Percentiles rank a stretch among this genome's conserved stretches.
Conservation (phyloP, 2,329 filamentous ascomycete species). For the Colletotrichum sp. region DNA sequence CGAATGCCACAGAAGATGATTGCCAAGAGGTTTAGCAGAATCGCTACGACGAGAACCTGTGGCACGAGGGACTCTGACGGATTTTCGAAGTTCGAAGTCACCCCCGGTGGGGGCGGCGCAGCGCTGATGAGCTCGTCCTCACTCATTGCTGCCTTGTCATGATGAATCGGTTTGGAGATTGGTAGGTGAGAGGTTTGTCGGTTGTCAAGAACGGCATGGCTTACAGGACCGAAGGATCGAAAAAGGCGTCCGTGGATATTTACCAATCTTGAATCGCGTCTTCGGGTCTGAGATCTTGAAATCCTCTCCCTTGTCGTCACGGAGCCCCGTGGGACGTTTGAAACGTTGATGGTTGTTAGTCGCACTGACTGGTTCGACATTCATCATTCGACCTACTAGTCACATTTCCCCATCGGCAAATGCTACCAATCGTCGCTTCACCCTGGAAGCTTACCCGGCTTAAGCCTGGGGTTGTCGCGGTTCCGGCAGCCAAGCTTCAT, state of each 20-base stretch:
- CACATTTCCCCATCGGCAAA: neutral
- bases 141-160: slow-evolving; percentile 8
- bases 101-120: neutral
- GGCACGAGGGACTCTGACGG: slow-evolving; percentile 14
- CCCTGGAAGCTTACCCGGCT: neutral
- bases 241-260: neutral
- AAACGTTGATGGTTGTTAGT: neutral
- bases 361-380: slow-evolving; percentile 13
- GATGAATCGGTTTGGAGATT: neutral
- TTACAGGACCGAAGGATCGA: neutral
- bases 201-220: neutral
- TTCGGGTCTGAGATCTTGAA: neutral
- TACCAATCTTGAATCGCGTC: neutral
- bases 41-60: slow-evolving; percentile 10
- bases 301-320: neutral
- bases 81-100: slow-evolving; percentile 8
- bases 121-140: neutral
- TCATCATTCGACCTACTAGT: neutral
- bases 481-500: neutral
- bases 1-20: slow-evolving; percentile 15
- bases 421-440: neutral
- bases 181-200: neutral
- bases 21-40: slow-evolving; percentile 10
- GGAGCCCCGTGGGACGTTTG: neutral
- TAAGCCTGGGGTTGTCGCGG: neutral